Base-by-base conservation (phyloP, 192 early-diverging fungal genomes). In the Backusella liffmaniae region DNA sequence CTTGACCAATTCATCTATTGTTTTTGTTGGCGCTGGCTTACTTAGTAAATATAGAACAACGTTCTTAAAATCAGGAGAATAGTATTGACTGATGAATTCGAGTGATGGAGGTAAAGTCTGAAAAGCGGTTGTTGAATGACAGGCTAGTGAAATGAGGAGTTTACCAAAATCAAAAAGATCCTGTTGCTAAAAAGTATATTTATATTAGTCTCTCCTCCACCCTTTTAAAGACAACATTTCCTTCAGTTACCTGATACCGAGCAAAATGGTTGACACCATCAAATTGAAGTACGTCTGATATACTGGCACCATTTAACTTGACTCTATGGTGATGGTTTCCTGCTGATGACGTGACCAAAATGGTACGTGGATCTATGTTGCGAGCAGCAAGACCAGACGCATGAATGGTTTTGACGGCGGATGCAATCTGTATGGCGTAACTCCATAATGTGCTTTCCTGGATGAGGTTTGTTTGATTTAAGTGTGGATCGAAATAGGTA, bases 361-460 rank as follows among this genome's bases (percentile, higher is more conserved):
- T 92, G 71, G 96, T 98, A 44, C 88, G 90, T 3, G 93, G 86
- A 41, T 93, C 92, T 42, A 99, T 88, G 10, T 86, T 80, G 15
- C 94, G 86, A 15, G 91, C 93, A 0, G 96, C 94, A 7, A 99
- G 86, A 15, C 92, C 93, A 1, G 91, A 85, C 1, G 88, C 77
- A 80, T 99, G 98, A 15, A 99, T 91, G 0, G 90, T 86, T 69
- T 93, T 92, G 36, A 99, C 51, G 1, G 93, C 92, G 6, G 90
- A 90, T 3, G 89, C 81, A 5, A 97, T 80, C 73, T 97, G 95
- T 30, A 85, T 88, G 21, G 94, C 85, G 69, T 90, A 94, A 67
- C 89, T 93, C 94, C 94, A 96, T 16, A 97, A 77, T 18, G 83
- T 81, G 13, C 83, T 84, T 77, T 95, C 94, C 13, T 88, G 86